A percentile compares a stretch with the other conserved stretches of the same genome.
These are phyloP conservation scores for Naganishia onofrii DNA, from an alignment of 768 basidiomycete species.

Conservation along the genomic window DNA sequence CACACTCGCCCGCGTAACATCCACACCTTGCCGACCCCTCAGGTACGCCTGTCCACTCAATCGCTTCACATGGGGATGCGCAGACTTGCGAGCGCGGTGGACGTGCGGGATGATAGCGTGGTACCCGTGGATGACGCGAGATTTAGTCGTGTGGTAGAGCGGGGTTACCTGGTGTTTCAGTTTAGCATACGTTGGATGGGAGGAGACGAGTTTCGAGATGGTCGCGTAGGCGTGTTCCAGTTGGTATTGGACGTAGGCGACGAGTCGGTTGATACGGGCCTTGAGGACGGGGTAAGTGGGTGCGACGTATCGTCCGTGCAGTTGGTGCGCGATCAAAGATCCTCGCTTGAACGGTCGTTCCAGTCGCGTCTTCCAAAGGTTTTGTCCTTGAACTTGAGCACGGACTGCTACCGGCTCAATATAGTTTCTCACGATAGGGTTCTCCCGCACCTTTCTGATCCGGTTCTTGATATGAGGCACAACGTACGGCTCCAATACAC, in stretches of 20 bases:
- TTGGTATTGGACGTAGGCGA: conserved; percentile 10
- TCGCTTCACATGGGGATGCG: conserved; percentile 13
- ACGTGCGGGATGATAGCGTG: conserved; percentile 5
- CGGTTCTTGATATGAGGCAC: conserved; percentile 26
- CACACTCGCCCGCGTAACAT: conserved; percentile 2
- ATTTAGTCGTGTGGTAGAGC: background rate
- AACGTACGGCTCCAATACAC: conserved; percentile 31
- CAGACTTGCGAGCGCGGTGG: conserved; percentile 8
- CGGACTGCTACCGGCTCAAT: conserved; percentile 13
- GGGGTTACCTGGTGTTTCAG: background rate
- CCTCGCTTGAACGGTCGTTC: background rate
- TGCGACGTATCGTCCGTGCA: background rate
- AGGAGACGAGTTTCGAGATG: conserved; percentile 9
- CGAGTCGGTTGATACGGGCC: conserved; percentile 6
- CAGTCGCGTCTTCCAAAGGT: conserved; percentile 5
- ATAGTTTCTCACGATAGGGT: conserved; percentile 27
- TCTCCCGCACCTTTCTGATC: conserved; percentile 14
- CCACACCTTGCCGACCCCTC: conserved; percentile 5
- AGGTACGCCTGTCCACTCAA: background rate
- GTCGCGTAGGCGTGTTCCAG: background rate
- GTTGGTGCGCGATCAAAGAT: background rate
- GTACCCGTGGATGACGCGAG: background rate
- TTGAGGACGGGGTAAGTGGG: background rate
- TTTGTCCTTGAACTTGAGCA: conserved; percentile 11
- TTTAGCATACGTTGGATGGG: conserved; percentile 13